phyloP scores from a whole-genome alignment of 1,139 yeast genomes.

The Blastobotrys ciferrii region DNA sequence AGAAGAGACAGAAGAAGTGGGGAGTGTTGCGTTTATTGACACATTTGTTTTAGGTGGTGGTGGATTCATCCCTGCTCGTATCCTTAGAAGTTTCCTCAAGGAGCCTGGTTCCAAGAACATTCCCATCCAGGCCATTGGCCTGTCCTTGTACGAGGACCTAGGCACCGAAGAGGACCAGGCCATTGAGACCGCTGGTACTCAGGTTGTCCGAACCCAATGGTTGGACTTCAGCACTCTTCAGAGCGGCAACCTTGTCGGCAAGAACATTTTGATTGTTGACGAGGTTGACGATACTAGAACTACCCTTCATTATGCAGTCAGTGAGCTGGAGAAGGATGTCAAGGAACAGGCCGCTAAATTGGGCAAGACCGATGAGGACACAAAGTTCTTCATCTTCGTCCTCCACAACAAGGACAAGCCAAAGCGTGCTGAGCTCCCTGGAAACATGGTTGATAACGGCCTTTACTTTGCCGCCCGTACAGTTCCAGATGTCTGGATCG shows the following conservation, averaged over 20 bases:
- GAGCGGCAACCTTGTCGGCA: constrained; percentile 70
- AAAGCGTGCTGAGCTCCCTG: constrained; percentile 76
- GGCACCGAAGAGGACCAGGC: constrained; percentile 49
- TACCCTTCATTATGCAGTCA: constrained; percentile 85
- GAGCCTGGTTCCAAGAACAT: constrained; percentile 84
- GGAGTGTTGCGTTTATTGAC: too few relatives aligned
- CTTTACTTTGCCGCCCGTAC: constrained; percentile 89
- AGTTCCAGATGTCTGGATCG: constrained; percentile 93
- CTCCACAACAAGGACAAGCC: constrained; percentile 89
- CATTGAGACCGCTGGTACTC: constrained; percentile 68
- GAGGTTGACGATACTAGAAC: constrained; percentile 97
- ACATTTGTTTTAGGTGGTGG: constrained; percentile 57
- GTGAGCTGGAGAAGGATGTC: constrained; percentile 84
- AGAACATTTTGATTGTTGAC: constrained; percentile 79
- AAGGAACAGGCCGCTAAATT: constrained; percentile 52
- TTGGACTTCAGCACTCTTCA: constrained; percentile 70
- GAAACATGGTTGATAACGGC: constrained; percentile 58
- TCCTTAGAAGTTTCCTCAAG: constrained; percentile 85
- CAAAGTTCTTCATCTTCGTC: constrained; percentile 86
- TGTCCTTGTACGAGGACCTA: constrained; percentile 83
- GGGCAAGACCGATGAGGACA: constrained; percentile 51
- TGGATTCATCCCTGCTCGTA: constrained; percentile 95
- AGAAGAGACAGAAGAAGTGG: constrained; percentile 28
- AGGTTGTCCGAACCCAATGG: constrained; percentile 95
- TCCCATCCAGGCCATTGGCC: constrained; percentile 90